Percentiles rank a stretch among this genome's conserved stretches.
Evolutionary conservation across 116 monocot genomes (phyloP).

Genomic region (Iris pallida): DNA sequence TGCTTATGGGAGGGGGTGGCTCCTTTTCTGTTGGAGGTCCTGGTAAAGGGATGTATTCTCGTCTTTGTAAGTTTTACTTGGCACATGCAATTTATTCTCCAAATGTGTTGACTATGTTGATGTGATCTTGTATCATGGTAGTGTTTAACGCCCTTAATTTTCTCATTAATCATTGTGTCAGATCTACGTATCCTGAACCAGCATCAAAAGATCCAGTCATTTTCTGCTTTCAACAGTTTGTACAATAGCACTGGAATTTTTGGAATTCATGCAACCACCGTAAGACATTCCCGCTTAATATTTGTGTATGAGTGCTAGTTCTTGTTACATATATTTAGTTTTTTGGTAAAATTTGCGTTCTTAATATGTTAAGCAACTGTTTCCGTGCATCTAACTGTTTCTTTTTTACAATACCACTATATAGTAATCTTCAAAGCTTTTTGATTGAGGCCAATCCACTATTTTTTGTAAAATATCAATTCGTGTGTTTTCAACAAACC

Average conservation of each 20-base stretch:
- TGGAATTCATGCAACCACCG: conserved; percentile 79
- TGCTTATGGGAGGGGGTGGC: conserved; percentile 94
- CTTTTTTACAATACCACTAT: too few species aligned
- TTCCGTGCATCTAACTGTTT: too few species aligned
- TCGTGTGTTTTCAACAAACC: too few species aligned
- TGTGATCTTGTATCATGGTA: not conserved
- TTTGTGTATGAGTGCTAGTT: not conserved
- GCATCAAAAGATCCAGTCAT: conserved; percentile 66
- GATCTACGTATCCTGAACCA: conserved; percentile 47
- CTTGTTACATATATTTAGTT: too few species aligned
- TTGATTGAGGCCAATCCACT: too few species aligned
- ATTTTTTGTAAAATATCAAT: too few species aligned
- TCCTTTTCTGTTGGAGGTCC: conserved; percentile 92
- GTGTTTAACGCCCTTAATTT: not conserved
- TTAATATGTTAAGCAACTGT: too few species aligned
- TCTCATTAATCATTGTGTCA: conserved; percentile 4
- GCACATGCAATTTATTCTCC: not conserved
- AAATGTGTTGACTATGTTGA: too few species aligned
- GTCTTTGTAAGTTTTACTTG: conserved; percentile 54
- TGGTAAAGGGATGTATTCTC: conserved; percentile 95
- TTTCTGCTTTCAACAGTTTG: conserved; percentile 79
- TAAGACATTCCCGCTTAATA: conserved; percentile 22
- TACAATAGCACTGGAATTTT: conserved; percentile 82
- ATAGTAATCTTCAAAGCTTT: too few species aligned
- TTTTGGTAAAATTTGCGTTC: too few species aligned